Evolutionary conservation across 352 stramenopile species (phyloP), one percentile per base, ranked within the genome.

Genomic region (Thalassiosira exigua): DNA sequence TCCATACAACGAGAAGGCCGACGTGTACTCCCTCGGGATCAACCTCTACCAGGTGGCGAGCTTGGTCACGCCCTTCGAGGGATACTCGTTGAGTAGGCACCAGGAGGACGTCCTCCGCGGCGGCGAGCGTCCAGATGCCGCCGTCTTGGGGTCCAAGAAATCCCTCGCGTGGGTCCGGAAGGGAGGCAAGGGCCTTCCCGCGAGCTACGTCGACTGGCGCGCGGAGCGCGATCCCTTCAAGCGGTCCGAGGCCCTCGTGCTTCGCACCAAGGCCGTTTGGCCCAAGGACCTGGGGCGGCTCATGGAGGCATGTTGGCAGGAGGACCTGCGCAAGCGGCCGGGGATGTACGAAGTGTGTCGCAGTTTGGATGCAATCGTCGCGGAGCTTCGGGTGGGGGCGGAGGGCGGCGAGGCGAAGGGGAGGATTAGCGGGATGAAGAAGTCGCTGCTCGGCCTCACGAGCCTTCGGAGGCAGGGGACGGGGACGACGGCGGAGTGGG

Each of bases 1-100:
- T 59, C 91, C 91, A n/a, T 98, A 97, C 82, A 94, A 89, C 7
- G 95, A 84, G 52, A 95, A 95, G 69, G 94, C 91, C 3, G 95
- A 98, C 72, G 93, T 97, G 2, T 98, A 97, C 83, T 80, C 69
- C 4, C 91, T 89, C 57, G 73, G 70, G 11, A 85, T 92, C 14
- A 21, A 91, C 1, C 59, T 91, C 0, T 91, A 77, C 80, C 74
- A 90, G 59, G 71, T 89, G 21, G 77, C 78, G 41, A 53, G 68
- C 0, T 46, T 88, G 11, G 51, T 80, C 27, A 87, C 85, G 51
- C 76, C 84, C 17, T 90, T 86, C 68, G 51, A 79, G 17, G 71
- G 76, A 29, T 46, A 81, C 12, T 65, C 48, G 1, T 36, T 67
- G 4, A 42, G 67, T 7, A 64, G 61, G 36, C 77, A 75, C 50